Percentiles rank a stretch among this genome's conserved stretches.
These are phyloP conservation scores for Vigna angularis DNA, from an alignment of 306 rosid species.

Conservation along the genomic window DNA sequence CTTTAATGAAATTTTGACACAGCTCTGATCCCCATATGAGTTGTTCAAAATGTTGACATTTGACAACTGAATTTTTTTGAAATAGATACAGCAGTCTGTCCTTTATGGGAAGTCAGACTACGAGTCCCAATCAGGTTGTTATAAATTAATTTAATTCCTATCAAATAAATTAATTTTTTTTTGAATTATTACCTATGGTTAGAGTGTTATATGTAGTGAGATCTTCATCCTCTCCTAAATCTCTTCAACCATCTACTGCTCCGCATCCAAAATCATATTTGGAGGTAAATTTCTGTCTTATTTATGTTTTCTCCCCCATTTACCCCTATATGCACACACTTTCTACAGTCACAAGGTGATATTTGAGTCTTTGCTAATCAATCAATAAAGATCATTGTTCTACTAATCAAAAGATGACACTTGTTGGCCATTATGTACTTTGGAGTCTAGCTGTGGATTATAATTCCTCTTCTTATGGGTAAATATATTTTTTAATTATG, in stretches of 20 bases:
- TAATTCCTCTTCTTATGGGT: background rate
- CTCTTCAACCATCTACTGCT: conserved; percentile 67
- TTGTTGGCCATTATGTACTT: background rate
- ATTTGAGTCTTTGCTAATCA: background rate
- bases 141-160: conserved; percentile 22
- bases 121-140: conserved; percentile 60
- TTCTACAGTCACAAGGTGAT: background rate
- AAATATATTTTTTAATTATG: background rate
- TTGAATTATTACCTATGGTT: conserved; percentile 36
- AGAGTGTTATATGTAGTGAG: conserved; percentile 58
- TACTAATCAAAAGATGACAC: conserved; percentile 13
- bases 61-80: conserved; percentile 19
- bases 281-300: conserved; percentile 59
- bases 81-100: conserved; percentile 55
- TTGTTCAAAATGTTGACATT: conserved; percentile 10
- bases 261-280: conserved; percentile 84
- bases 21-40: conserved; percentile 17
- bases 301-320: background rate
- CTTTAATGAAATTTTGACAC: conserved; percentile 30
- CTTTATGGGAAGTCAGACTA: conserved; percentile 65
- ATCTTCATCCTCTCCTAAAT: conserved; percentile 63
- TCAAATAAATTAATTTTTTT: background rate
- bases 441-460: conserved; percentile 12
- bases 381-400: background rate
- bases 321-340: background rate